Percentiles rank a stretch among this genome's conserved stretches.
phyloP scores from a whole-genome alignment of 768 basidiomycete species.

The Naganishia antarctica region DNA sequence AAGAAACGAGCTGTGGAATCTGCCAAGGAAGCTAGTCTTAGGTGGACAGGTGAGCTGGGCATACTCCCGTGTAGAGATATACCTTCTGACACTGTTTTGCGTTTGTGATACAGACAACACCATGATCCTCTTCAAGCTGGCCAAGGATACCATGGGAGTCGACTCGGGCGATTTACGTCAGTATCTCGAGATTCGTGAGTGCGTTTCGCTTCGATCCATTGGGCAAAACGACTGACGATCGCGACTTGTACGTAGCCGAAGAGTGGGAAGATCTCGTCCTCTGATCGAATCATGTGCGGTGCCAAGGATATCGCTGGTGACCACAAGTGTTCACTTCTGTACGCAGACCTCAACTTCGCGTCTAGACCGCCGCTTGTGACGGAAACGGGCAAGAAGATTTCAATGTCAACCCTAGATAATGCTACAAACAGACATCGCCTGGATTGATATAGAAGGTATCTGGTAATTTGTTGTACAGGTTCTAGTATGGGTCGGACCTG shows the following conservation, averaged over 20 bases:
- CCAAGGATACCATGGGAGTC: constrained; percentile 11
- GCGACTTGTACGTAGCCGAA: constrained; percentile 25
- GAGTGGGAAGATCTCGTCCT: constrained; percentile 33
- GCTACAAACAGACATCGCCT: background rate
- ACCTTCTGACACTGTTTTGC: background rate
- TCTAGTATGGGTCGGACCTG: constrained; percentile 32
- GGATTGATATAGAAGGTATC: background rate
- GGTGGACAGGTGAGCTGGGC: constrained; percentile 74
- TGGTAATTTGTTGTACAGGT: background rate
- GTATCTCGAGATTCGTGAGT: constrained; percentile 5
- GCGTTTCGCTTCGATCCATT: background rate
- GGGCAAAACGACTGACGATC: background rate
- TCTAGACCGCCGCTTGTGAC: no score
- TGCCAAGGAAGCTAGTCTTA: constrained; percentile 73
- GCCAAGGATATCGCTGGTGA: no score
- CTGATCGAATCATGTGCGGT: no score
- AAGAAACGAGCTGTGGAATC: constrained; percentile 66
- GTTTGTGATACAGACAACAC: constrained; percentile 21
- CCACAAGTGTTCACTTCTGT: no score
- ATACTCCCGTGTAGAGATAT: no score
- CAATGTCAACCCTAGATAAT: no score
- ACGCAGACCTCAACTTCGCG: no score
- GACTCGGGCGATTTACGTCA: constrained; percentile 7
- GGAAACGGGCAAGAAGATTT: background rate
- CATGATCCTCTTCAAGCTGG: constrained; percentile 20